These are phyloP conservation scores for Metarhizium brunneum DNA, from an alignment of 2,329 filamentous ascomycete genomes.

Conservation along the genomic window DNA sequence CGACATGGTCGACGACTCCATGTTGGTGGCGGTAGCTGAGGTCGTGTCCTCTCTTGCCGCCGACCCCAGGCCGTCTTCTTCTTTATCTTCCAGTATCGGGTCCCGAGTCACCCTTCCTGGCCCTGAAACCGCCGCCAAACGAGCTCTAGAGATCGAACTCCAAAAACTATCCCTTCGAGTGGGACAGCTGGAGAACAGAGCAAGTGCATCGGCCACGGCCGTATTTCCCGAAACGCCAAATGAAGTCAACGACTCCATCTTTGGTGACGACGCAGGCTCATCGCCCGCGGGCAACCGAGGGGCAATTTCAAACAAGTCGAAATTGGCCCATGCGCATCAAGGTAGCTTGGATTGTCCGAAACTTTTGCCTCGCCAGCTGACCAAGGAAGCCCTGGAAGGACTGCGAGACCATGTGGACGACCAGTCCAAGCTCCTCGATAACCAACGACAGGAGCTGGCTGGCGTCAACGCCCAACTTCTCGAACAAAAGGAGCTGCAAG, in stretches of 20 bases:
- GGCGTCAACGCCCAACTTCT: constrained; percentile 79
- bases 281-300: constrained; percentile 32
- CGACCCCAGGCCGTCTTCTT: constrained; percentile 28
- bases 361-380: constrained; percentile 43
- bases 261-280: constrained; percentile 46
- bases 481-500: constrained; percentile 77
- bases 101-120: constrained; percentile 65
- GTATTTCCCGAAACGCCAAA: constrained; percentile 74
- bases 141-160: constrained; percentile 72
- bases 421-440: constrained; percentile 85
- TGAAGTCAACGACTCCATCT: constrained; percentile 58
- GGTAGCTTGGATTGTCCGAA: constrained; percentile 29
- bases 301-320: constrained; percentile 25
- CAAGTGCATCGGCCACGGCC: constrained; percentile 48
- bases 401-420: constrained; percentile 86
- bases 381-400: constrained; percentile 75
- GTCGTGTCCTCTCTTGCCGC: constrained; percentile 44
- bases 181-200: constrained; percentile 73
- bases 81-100: constrained; percentile 31
- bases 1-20: constrained; percentile 45
- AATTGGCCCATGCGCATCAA: constrained; percentile 34
- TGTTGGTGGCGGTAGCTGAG: constrained; percentile 43
- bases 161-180: constrained; percentile 68
- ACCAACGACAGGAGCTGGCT: constrained; percentile 75
- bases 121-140: constrained; percentile 64